Percentiles rank a stretch among this genome's conserved stretches.
Evolutionary conservation across 2,329 filamentous ascomycete species (phyloP).

Genomic region (Aspergillus floridensis): DNA sequence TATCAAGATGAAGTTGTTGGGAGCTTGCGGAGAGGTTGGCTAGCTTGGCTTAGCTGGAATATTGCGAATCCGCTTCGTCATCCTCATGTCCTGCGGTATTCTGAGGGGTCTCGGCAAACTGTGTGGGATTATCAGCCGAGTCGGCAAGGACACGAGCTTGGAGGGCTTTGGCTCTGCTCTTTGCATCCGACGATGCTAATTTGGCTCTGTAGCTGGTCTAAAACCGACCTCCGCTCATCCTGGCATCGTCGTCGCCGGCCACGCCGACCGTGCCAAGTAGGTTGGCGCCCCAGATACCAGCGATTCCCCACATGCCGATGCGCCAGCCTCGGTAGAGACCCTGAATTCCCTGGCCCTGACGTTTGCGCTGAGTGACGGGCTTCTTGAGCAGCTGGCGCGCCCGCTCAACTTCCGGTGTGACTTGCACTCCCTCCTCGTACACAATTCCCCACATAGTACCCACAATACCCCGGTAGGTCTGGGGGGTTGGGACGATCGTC

Average conservation of each 20-base stretch:
- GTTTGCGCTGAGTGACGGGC: conserved; percentile 42
- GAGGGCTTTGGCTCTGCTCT: too few species aligned
- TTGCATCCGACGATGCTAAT: too few species aligned
- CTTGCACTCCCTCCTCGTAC: conserved; percentile 68
- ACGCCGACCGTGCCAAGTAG: conserved; percentile 42
- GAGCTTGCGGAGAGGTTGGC: background rate
- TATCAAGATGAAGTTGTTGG: background rate
- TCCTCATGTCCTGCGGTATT: too few species aligned
- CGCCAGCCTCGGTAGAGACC: conserved; percentile 59
- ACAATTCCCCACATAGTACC: conserved; percentile 88
- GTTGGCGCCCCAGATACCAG: conserved; percentile 54
- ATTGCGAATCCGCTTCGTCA: too few species aligned
- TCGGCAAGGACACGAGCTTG: too few species aligned
- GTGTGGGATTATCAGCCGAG: too few species aligned
- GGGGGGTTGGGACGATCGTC: conserved; percentile 72
- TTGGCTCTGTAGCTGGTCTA: conserved; percentile 10
- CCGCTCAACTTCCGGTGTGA: conserved; percentile 47
- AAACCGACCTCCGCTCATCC: conserved; percentile 33
- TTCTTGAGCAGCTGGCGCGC: conserved; percentile 34
- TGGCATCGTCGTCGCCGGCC: conserved; percentile 36
- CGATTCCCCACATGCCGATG: conserved; percentile 55
- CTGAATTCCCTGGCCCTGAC: conserved; percentile 54
- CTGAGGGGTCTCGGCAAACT: too few species aligned
- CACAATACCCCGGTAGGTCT: conserved; percentile 79
- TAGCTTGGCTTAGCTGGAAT: background rate